A percentile compares a stretch with the other conserved stretches of the same genome.
phyloP scores from a whole-genome alignment of 306 rosid species.

The Ochetophila trinervis region DNA sequence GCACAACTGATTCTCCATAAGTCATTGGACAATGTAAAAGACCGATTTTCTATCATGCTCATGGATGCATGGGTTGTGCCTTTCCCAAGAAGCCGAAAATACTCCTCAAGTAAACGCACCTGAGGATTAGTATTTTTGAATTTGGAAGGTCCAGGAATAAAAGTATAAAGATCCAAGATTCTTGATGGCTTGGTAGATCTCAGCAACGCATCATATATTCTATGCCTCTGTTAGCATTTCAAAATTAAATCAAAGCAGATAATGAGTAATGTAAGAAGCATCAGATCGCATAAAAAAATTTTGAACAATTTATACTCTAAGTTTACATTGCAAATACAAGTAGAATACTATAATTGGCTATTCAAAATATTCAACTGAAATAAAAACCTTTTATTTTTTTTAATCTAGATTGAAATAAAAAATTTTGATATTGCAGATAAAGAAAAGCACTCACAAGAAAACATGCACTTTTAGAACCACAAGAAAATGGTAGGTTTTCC shows the following conservation, averaged over 20 bases:
- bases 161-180: constrained; percentile 86
- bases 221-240: constrained; percentile 56
- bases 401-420: background rate
- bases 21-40: constrained; percentile 74
- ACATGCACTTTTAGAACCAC: background rate
- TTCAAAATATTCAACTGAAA: background rate
- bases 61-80: constrained; percentile 47
- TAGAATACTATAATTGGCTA: background rate
- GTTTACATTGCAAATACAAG: constrained; percentile 3
- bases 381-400: background rate
- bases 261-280: constrained; percentile 23
- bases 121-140: constrained; percentile 61
- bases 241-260: constrained; percentile 33
- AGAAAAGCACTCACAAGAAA: constrained; percentile 7
- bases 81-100: constrained; percentile 89
- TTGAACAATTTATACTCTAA: background rate
- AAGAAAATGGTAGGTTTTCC: constrained; percentile 14
- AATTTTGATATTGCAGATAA: background rate
- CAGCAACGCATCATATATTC: constrained; percentile 61
- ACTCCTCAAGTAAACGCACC: constrained; percentile 81
- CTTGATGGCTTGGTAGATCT: constrained; percentile 59
- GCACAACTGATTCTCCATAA: constrained; percentile 83
- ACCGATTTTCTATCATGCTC: constrained; percentile 65
- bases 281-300: constrained; percentile 14
- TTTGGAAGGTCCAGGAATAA: constrained; percentile 70